Percentiles rank a stretch among this genome's conserved stretches.
Conservation (phyloP, 1,139 yeast genomes). For the Scheffersomyces stambukii region DNA sequence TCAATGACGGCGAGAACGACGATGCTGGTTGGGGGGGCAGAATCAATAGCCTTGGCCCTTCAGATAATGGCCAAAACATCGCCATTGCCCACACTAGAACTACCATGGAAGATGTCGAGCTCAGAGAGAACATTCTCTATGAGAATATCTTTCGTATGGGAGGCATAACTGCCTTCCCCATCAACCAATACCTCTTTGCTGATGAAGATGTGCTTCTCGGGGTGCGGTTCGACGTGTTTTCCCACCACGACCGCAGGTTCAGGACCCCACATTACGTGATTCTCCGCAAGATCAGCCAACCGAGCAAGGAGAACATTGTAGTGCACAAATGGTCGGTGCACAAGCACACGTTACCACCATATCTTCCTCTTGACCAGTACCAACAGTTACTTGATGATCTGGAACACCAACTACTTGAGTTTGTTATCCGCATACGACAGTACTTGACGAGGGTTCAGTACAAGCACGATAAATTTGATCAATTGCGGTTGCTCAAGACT, state of each 20-base stretch:
- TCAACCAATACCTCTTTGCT: conserved; percentile 23
- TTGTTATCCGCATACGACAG: conserved; percentile 5
- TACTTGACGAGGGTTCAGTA: conserved; percentile 23
- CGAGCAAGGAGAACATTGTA: conserved; percentile 8
- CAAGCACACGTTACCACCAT: conserved; percentile 36
- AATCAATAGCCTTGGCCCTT: too few relatives aligned
- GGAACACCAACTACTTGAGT: conserved; percentile 2
- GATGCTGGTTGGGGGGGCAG: neutral
- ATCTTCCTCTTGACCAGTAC: conserved; percentile 18
- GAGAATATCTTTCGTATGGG: conserved; percentile 37
- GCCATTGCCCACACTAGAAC: neutral
- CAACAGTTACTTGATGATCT: conserved; percentile 4
- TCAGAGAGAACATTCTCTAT: conserved; percentile 28
- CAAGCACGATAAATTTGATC: conserved; percentile 27
- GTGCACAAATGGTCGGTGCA: conserved; percentile 25
- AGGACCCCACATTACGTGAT: conserved; percentile 37
- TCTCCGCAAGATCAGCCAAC: conserved; percentile 17
- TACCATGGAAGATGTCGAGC: conserved; percentile 15
- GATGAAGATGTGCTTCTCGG: conserved; percentile 27
- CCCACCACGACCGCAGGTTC: conserved; percentile 17
- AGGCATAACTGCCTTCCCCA: conserved; percentile 41
- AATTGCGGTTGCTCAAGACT: conserved; percentile 11
- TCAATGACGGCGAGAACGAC: conserved; percentile 8
- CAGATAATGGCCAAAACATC: neutral
- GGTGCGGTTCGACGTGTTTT: conserved; percentile 32